Base-by-base conservation (phyloP, 1,139 yeast genomes). In the Geotrichum citri-aurantii region DNA sequence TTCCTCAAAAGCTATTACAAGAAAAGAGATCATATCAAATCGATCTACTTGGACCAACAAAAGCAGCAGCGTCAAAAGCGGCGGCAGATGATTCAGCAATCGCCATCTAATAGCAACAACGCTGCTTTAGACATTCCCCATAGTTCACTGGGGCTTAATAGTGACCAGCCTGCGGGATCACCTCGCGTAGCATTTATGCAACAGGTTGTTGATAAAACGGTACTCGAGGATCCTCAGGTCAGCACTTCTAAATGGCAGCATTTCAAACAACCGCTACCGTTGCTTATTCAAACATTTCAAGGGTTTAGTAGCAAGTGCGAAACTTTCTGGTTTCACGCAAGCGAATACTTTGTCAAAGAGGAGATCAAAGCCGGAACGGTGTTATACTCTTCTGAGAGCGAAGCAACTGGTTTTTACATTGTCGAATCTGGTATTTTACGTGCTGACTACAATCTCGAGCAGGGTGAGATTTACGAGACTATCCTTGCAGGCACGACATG, bases 401-500 rank as follows among this genome's bases (percentile, higher is more conserved):
- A 62, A 19, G 71, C 76, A 21, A 66, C 65, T 3, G 75, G 73
- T 24, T 84, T 92, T 63, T 86, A 87, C 68, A 63, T 73, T 12
- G 85, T 93, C 21, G 97, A 92, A 67, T 77, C 84, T 1, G 99
- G 99, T 0, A 77, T 89, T 48, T 77, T 93, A 50, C 80, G 86
- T 49, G 83, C 89, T 2, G 81, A 69, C 63, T 85, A 76, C 72
- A 78, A 74, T 67, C 82, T 78, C 56, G 78, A 73, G 64, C 79
- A 79, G 64, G 81, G 88, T 3, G 82, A 81, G 50, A 79, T 92
- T 44, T 81, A 81, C 59, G 93, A 93, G 62, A 85, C 90, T 19
- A 82, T 92, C 59, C 79, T 93, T 40, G 95, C 97, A n/a, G 83
- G 91, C 63, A 91, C 97, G 0, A 85, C 95, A 3, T 88, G 91